A percentile compares a stretch with the other conserved stretches of the same genome.
Evolutionary conservation across 176 grass and related monocot species (phyloP).

Genomic region (Tuctoria greenei): DNA sequence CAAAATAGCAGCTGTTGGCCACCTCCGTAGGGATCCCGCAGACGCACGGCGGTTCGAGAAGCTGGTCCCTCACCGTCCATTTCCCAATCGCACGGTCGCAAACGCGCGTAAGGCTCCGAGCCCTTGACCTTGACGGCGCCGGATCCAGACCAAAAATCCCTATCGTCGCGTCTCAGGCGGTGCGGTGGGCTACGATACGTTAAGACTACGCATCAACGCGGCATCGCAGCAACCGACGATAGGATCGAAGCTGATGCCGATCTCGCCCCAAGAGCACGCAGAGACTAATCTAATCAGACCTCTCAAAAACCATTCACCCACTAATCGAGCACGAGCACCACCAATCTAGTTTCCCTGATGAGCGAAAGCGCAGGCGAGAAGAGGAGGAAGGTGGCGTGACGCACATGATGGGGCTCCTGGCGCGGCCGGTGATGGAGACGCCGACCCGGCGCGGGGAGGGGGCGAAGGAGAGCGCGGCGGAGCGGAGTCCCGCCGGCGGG

Average conservation of each 20-base stretch:
- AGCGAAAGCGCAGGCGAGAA: no score
- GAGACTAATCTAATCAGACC: not conserved
- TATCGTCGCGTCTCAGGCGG: not conserved
- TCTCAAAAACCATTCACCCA: not conserved
- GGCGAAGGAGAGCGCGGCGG: slow-evolving; percentile 23
- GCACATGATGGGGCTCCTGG: slow-evolving; percentile 55
- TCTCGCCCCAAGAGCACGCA: not conserved
- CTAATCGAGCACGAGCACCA: not conserved
- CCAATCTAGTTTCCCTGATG: not conserved
- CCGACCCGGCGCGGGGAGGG: slow-evolving; percentile 36
- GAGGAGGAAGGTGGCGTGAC: not conserved
- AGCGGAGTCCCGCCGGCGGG: slow-evolving; percentile 20
- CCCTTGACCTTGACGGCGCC: not conserved
- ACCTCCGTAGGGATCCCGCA: slow-evolving; percentile 34
- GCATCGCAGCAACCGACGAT: not conserved
- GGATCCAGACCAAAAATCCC: slow-evolving; percentile 16
- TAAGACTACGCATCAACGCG: slow-evolving; percentile 23
- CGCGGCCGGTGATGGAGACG: slow-evolving; percentile 50
- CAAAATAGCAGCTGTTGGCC: slow-evolving; percentile 1
- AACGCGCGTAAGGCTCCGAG: not conserved
- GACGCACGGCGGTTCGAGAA: not conserved
- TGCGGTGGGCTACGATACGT: not conserved
- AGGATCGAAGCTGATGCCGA: slow-evolving; percentile 3
- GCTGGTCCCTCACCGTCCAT: not conserved
- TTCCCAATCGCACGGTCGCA: slow-evolving; percentile 13